Conservation (phyloP, 768 basidiomycete species). For the Sistotremastrum niveocremeum region DNA sequence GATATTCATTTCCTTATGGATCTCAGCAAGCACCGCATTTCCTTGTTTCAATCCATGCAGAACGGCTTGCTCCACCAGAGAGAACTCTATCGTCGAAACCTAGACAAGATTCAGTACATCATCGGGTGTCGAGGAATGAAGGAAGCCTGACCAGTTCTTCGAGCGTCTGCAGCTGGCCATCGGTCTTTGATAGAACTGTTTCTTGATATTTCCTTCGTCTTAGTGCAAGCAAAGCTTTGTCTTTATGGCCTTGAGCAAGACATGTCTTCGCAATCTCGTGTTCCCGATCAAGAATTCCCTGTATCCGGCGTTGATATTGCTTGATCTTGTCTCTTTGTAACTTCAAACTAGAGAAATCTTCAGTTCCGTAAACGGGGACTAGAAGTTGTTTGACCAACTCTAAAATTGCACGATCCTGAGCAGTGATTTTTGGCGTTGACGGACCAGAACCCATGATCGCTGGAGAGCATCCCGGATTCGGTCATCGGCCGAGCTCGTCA, state of each 20-base stretch:
- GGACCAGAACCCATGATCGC: constrained; percentile 51
- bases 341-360: constrained; percentile 47
- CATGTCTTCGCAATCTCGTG: constrained; percentile 80
- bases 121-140: background rate
- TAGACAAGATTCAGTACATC: constrained; percentile 17
- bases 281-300: constrained; percentile 75
- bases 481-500: too few species aligned
- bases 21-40: constrained; percentile 82
- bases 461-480: too few species aligned
- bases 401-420: constrained; percentile 87
- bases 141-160: constrained; percentile 62
- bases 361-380: constrained; percentile 4
- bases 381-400: constrained; percentile 47
- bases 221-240: constrained; percentile 76
- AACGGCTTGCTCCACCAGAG: constrained; percentile 84
- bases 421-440: constrained; percentile 78
- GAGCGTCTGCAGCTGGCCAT: constrained; percentile 74
- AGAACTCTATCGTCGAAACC: constrained; percentile 97
- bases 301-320: constrained; percentile 86
- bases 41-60: constrained; percentile 88
- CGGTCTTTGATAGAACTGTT: constrained; percentile 73
- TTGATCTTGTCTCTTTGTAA: constrained; percentile 90
- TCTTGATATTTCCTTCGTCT: constrained; percentile 92
- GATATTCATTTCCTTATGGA: constrained; percentile 86
- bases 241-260: constrained; percentile 69